Base-by-base conservation (phyloP, 1,139 yeast species). In the Taphrina confusa region DNA sequence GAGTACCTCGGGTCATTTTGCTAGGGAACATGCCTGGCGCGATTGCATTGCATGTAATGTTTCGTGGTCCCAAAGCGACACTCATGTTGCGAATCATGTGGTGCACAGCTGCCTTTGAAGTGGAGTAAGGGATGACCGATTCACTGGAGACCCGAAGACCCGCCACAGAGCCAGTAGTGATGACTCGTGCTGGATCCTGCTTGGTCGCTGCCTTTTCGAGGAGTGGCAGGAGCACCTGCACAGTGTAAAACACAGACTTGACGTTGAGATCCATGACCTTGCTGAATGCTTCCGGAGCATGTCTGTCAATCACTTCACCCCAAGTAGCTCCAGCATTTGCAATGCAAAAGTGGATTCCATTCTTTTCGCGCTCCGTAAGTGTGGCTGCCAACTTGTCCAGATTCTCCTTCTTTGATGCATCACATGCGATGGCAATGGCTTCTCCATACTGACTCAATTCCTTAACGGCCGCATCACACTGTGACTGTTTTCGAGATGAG, bases 251-350 rank as follows among this genome's bases (percentile, higher is more conserved):
- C 18, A 86, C 91, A n/a, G 90, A 87, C 61, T 80, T 79, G 31
- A 86, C 77, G 68, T 86, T 86, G 69, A 86, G 77, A 61, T 79
- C 79, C 70, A 85, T 71, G 75, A 52, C 75, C 73, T 51, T 85
- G 65, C 78, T 81, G 65, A 85, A 73, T 0, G 88, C 90, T 3
- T 74, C 64, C 42, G 82, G 82, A 0, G 88, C 82, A 68, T 85
- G 91, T 2, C 74, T 75, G 49, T 77, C 84, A 61, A 86, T 73
- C 28, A 79, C 80, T 3, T 82, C 85, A 34, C 92, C 92, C 92
- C 92, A 86, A n/a, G 86, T 74, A 8, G 91, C 91, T 47, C 94
- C 94, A 12, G 94, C 92, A 68, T 86, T 86, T 61, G 91, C 89
- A 67, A 84, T 76, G 64, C 85, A 76, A 64, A 86, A 83, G 69